phyloP scores from a whole-genome alignment of 1,284 basidiomycete species.

The Hemileia vastatrix region DNA sequence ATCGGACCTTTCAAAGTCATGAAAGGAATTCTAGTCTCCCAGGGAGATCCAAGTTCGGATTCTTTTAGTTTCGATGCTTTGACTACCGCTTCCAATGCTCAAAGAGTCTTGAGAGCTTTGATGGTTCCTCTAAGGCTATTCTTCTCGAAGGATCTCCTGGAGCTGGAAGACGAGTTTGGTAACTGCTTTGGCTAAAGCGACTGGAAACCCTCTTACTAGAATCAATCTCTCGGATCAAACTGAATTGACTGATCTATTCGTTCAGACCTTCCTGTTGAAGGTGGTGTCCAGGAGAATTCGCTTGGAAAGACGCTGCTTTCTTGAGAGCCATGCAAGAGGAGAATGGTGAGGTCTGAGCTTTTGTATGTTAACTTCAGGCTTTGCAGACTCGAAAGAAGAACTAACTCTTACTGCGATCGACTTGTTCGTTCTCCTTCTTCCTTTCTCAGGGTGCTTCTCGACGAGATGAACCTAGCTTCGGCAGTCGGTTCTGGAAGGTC shows the following conservation, averaged over 20 bases:
- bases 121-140: constrained; percentile 83
- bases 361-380: too few species aligned
- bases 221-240: constrained; percentile 99
- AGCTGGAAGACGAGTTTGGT: constrained; percentile 98
- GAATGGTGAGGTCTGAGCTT: too few species aligned
- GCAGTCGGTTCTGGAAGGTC: constrained; percentile 83
- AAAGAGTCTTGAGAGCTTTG: constrained; percentile 79
- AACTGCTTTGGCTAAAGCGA: constrained; percentile 69
- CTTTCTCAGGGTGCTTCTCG: constrained; percentile 94
- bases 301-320: constrained; percentile 96
- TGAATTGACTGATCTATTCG: constrained; percentile 90
- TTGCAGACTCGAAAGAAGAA: too few species aligned
- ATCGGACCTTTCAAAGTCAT: too few species aligned
- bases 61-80: constrained; percentile 75
- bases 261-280: constrained; percentile 89
- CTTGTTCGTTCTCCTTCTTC: too few species aligned
- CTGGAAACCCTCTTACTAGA: constrained; percentile 73
- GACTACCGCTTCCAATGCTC: constrained; percentile 77
- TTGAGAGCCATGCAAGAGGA: constrained; percentile 83
- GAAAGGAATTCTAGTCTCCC: too few species aligned
- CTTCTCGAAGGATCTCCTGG: constrained; percentile 95
- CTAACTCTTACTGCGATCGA: too few species aligned
- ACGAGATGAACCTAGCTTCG: constrained; percentile 97
- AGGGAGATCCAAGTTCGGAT: constrained; percentile 26
- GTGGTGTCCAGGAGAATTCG: constrained; percentile 83